Base-by-base conservation (phyloP, 2,329 filamentous ascomycete species). In the Alternaria viburni region DNA sequence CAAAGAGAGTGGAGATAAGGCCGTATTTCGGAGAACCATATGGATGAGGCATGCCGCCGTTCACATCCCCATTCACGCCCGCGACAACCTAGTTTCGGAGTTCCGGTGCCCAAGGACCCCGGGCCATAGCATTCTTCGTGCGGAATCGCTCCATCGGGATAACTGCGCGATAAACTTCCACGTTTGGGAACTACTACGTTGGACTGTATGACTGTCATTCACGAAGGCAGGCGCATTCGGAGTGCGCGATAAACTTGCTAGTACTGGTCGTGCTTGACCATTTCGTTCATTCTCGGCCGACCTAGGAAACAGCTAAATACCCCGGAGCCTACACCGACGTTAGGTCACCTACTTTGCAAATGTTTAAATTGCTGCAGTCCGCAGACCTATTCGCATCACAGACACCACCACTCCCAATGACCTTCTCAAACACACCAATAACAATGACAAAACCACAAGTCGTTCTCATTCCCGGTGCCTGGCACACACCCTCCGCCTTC, bases 381-480 rank as follows among this genome's bases (percentile, higher is more conserved):
- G n/a, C n/a, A n/a, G n/a, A n/a, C n/a, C n/a, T n/a, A n/a, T n/a
- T n/a, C n/a, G n/a, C 23, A 25, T 25, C 23, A 25, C 23, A 8
- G 23, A 25, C 23, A 25, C 23, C 7, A 25, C 8, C 23, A 6
- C 23, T 25, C 23, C 23, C 23, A 25, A 25, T 6, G 23, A 25
- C 6, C 23, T 25, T 25, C 8, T 6, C 23, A 23, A 23, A 28
- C 25, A 12, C 17, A 23, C 11, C 17, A 64, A 9, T 5, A 19
- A 65, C 74, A 65, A 74, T 72, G 67, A 21, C 68, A 6, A 79
- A 79, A 64, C 78, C 79, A 0, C 70, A 74, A 7, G 70, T 81
- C 44, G 71, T 82, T 52, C 66, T 81, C 32, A 60, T 82, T 5
- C 77, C 78, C 6, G 79, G 80, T 6, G 78, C 76, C 28, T 79